Evolutionary conservation across 345 rosid species (phyloP).

Genomic region (Ceriops decandra): DNA sequence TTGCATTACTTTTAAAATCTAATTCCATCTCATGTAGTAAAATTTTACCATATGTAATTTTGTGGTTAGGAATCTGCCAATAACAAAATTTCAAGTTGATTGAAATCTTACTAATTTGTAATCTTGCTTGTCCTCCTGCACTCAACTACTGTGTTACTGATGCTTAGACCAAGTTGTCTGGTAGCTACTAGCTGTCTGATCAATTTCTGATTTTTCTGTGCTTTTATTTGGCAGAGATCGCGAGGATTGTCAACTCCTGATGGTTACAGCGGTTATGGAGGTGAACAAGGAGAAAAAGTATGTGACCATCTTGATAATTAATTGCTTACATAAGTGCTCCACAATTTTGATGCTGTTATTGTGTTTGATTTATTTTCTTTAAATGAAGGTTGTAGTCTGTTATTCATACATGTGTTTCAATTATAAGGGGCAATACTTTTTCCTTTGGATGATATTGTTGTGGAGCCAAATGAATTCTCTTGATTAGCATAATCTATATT

Average conservation of each 20-base stretch:
- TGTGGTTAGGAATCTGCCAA: not conserved
- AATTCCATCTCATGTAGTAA: not conserved
- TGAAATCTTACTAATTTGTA: no score
- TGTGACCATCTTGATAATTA: slow-evolving; percentile 12
- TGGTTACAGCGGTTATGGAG: slow-evolving; percentile 95
- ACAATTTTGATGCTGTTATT: no score
- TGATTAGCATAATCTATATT: no score
- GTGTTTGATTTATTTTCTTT: not conserved
- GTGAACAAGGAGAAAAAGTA: slow-evolving; percentile 97
- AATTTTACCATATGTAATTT: not conserved
- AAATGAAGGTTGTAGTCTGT: not conserved
- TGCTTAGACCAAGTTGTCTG: not conserved
- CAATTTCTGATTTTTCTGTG: not conserved
- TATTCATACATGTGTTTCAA: no score
- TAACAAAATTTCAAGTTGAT: no score
- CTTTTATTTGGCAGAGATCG: slow-evolving; percentile 52
- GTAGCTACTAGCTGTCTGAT: not conserved
- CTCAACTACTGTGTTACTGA: not conserved
- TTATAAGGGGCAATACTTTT: no score
- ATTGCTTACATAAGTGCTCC: not conserved
- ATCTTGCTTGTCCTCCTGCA: no score
- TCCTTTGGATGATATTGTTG: no score
- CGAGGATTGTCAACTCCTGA: slow-evolving; percentile 66
- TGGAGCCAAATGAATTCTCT: no score
- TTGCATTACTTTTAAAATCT: no score